These are phyloP conservation scores for Dendrobium chrysotoxum DNA, from an alignment of 106 monocot species.

Conservation along the genomic window DNA sequence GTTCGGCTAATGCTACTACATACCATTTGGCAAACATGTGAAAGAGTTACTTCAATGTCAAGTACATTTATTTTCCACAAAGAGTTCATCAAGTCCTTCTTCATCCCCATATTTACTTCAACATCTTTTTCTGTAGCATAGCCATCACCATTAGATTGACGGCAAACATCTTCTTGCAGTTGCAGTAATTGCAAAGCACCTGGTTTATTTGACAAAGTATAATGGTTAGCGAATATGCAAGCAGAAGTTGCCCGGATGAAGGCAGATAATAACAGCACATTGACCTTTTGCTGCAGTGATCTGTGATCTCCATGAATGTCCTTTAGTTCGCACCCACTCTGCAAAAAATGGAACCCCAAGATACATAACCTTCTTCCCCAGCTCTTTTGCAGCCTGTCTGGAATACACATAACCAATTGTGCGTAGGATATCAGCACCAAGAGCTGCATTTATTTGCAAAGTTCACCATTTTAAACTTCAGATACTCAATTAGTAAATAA, in stretches of 20 bases:
- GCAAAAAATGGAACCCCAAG: conserved; percentile 77
- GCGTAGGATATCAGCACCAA: conserved; percentile 60
- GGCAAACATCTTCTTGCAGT: conserved; percentile 67
- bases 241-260: background rate
- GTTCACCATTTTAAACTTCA: background rate
- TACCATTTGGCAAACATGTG: conserved; percentile 77
- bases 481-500: background rate
- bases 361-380: conserved; percentile 71
- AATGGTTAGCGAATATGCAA: conserved; percentile 9
- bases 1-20: background rate
- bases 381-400: conserved; percentile 80
- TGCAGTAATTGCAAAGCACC: conserved; percentile 80
- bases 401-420: conserved; percentile 82
- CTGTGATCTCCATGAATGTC: conserved; percentile 78
- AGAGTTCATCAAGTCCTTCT: conserved; percentile 65
- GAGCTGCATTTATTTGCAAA: conserved; percentile 29
- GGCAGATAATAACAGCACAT: background rate
- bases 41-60: conserved; percentile 78
- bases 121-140: conserved; percentile 33
- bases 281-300: conserved; percentile 85
- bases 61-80: conserved; percentile 87
- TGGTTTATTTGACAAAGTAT: conserved; percentile 15
- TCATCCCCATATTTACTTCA: conserved; percentile 41
- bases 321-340: conserved; percentile 81
- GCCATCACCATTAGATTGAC: conserved; percentile 46